Base-by-base conservation (phyloP, 352 stramenopile species). In the Phytophthora pistaciae region DNA sequence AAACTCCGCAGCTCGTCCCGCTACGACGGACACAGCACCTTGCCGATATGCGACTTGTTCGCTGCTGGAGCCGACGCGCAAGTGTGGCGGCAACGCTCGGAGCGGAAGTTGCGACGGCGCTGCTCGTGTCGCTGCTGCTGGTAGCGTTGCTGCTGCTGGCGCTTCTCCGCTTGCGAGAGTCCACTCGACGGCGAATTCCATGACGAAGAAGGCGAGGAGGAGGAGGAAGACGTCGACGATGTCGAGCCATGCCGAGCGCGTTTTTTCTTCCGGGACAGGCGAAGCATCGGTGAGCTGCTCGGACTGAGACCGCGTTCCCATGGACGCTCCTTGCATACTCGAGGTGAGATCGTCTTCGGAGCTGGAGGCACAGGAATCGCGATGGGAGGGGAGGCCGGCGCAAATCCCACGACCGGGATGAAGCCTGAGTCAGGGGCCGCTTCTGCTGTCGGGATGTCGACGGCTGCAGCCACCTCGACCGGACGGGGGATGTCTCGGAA, bases 181-280 rank as follows among this genome's bases (percentile, higher is more conserved):
- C 59, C 69, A 56, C n/a, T 77, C 5, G 76, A 85, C n/a, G 55
- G 42, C n/a, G 66, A 77, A 6, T 64, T 71, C 16, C 44, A 61
- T 1, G 64, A 71, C 3, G 72, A 64, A 42, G 36, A 42, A 7
- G 36, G 36, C 16, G 66, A 70, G n/a, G 69, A 56, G 10, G 62
- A 65, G 10, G 62, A 68, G 14, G 68, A 75, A 27, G 72, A 76
- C 16, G 60, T 20, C 0, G 75, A 83, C 20, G 76, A 84, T 18
- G 78, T 65, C 6, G 77, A 89, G 11, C 79, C 74, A 23, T 87
- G 78, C 1, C 83, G 84, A 8, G 81, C 65, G 25, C 83, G 74
- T 64, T 92, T 92, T 69, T 94, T 94, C 70, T 91, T 91, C 63
- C 84, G 87, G 1, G 59, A 73, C 27, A 78, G 18, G 1, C 83